Evolutionary conservation across 75 land plant genomes (phyloP).

Genomic region (Pinus taeda): DNA sequence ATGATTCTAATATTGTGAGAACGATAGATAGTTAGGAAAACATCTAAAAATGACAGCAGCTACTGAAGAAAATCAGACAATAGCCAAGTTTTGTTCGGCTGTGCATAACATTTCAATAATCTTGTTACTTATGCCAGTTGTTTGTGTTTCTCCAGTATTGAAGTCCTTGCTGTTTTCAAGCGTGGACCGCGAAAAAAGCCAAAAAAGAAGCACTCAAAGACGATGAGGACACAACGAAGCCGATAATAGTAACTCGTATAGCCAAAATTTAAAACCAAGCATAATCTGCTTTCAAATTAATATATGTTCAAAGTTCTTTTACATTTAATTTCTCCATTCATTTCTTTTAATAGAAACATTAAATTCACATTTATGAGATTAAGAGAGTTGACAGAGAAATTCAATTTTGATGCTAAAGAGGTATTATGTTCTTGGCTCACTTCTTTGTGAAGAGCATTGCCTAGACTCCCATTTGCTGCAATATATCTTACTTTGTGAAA

Average conservation of each 20-base stretch:
- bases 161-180: slow-evolving; percentile 86
- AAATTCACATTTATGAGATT: too few species aligned
- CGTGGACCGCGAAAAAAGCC: slow-evolving; percentile 32
- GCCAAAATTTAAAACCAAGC: too few species aligned
- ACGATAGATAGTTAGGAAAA: not conserved
- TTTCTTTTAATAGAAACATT: too few species aligned
- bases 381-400: too few species aligned
- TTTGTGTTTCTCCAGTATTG: slow-evolving; percentile 57
- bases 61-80: not conserved
- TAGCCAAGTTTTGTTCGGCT: not conserved
- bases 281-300: too few species aligned
- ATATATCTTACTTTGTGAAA: too few species aligned
- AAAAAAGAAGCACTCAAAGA: slow-evolving; percentile 44
- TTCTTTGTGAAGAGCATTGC: too few species aligned
- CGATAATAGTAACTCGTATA: not conserved
- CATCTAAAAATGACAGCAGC: not conserved
- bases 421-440: too few species aligned
- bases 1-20: not conserved
- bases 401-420: too few species aligned
- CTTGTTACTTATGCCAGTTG: not conserved
- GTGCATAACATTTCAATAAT: not conserved
- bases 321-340: too few species aligned
- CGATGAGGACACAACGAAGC: slow-evolving; percentile 13
- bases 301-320: too few species aligned
- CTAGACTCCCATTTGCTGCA: too few species aligned